Percentiles rank a stretch among this genome's conserved stretches.
Evolutionary conservation across 208 protist species (phyloP).

Genomic region (Phytomonas francai): DNA sequence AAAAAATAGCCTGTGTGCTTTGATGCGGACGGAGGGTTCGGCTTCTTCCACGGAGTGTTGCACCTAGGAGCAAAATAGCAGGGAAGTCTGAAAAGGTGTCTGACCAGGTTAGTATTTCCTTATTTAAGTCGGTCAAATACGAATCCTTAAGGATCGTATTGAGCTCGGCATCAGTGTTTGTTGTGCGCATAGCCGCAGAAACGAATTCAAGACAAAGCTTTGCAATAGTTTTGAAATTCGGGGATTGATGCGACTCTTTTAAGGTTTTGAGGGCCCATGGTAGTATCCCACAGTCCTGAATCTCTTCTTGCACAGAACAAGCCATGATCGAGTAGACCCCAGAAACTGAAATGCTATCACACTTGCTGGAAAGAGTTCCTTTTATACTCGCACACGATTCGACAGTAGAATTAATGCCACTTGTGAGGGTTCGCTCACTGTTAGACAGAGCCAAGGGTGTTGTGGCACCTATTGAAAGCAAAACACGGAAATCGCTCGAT

Average conservation of each 20-base stretch:
- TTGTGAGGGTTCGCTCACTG: not conserved
- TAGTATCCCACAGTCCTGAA: constrained; percentile 32
- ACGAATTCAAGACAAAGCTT: constrained; percentile 64
- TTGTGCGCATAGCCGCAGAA: constrained; percentile 49
- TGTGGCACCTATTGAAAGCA: not conserved
- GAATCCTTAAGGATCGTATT: constrained; percentile 26
- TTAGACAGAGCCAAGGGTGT: not conserved
- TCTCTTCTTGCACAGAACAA: constrained; percentile 20
- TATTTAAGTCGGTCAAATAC: constrained; percentile 30
- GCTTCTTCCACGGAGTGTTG: constrained; percentile 38
- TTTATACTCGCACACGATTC: not conserved
- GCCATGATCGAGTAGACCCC: constrained; percentile 26
- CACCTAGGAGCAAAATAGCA: constrained; percentile 44
- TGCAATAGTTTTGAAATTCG: constrained; percentile 15
- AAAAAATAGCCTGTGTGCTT: constrained; percentile 59
- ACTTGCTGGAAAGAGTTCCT: not conserved
- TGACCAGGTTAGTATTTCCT: constrained; percentile 47
- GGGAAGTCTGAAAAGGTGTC: constrained; percentile 47
- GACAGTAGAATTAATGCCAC: not conserved
- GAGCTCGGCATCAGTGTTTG: constrained; percentile 41
- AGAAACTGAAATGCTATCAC: constrained; percentile 36
- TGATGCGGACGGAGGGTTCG: constrained; percentile 50
- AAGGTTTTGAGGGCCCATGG: constrained; percentile 27
- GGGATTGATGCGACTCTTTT: not conserved
- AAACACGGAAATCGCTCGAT: not conserved